Evolutionary conservation across 495 filamentous ascomycete genomes (phyloP).

Genomic region (Aspergillus diversus): DNA sequence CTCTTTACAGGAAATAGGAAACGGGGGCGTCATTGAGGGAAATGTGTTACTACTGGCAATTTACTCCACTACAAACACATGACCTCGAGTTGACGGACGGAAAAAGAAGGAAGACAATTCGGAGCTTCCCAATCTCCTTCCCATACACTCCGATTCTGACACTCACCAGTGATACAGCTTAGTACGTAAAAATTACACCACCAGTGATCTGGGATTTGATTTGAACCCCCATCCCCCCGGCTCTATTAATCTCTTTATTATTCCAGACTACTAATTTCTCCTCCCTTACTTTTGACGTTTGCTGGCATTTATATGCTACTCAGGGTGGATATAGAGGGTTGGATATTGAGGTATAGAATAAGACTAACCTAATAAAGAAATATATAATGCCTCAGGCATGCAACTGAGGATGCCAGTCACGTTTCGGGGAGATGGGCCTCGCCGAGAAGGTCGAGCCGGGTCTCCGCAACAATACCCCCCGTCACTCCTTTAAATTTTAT

Average conservation of each 20-base stretch:
- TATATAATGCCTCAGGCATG: constrained; percentile 25
- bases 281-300: neutral
- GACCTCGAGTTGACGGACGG: neutral
- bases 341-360: neutral
- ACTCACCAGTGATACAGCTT: too few species aligned
- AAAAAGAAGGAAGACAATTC: neutral
- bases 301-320: neutral
- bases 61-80: neutral
- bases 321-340: neutral
- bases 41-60: neutral
- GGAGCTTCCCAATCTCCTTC: neutral
- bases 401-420: constrained; percentile 25
- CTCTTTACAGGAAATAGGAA: neutral
- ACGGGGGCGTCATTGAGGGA: neutral
- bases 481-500: constrained; percentile 16
- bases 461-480: neutral
- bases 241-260: too few species aligned
- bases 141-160: too few species aligned
- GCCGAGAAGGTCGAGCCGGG: neutral
- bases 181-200: too few species aligned
- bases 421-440: constrained; percentile 14
- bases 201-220: too few species aligned
- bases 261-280: neutral
- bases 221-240: too few species aligned
- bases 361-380: constrained; percentile 20